Percentiles rank a stretch among this genome's conserved stretches.
These are phyloP conservation scores for Rhytidiadelphus loreus DNA, from an alignment of 225 moss, liverwort and hornwort species.

Conservation along the genomic window DNA sequence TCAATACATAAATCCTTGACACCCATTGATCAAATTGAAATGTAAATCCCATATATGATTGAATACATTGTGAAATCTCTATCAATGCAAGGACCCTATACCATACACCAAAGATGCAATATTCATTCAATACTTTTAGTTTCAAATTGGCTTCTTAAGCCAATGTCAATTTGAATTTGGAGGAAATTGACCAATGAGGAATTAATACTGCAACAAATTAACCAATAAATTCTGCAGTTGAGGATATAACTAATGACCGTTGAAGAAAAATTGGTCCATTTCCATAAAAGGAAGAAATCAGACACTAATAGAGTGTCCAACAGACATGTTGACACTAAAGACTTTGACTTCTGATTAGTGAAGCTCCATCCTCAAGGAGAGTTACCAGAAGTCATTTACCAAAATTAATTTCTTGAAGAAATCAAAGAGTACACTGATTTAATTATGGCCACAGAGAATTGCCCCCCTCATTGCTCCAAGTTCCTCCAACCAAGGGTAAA, in stretches of 20 bases:
- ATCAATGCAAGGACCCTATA: no score
- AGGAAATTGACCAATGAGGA: neutral
- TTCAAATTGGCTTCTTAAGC: neutral
- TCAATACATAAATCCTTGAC: no score
- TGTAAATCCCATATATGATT: no score
- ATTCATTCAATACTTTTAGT: neutral
- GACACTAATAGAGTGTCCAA: neutral
- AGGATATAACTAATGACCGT: neutral
- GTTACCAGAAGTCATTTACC: neutral
- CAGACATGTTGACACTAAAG: neutral
- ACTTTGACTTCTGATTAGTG: neutral
- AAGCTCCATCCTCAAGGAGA: neutral
- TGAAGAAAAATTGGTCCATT: rapidly evolving
- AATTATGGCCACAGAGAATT: no score
- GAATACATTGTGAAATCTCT: rapidly evolving
- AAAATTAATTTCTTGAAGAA: neutral
- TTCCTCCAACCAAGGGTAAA: no score
- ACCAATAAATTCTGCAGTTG: neutral
- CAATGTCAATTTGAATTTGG: neutral
- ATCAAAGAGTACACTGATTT: neutral
- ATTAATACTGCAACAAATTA: neutral
- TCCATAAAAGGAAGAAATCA: neutral
- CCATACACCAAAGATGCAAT: no score
- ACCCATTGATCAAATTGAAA: no score
- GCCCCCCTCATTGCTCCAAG: no score